These are phyloP conservation scores for Dendrothele bispora DNA, from an alignment of 768 basidiomycete genomes.

Conservation along the genomic window DNA sequence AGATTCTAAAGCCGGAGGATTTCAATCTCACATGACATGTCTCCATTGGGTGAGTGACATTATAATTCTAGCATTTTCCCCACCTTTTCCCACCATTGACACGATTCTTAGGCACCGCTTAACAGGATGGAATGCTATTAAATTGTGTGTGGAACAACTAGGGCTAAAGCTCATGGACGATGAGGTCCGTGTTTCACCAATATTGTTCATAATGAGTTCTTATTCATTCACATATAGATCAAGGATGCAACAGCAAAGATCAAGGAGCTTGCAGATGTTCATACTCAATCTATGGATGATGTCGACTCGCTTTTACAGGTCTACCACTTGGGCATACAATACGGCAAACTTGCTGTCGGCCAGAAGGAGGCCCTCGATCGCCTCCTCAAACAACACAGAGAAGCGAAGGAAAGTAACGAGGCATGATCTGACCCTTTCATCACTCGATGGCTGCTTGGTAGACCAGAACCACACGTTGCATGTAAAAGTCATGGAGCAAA, in stretches of 20 bases:
- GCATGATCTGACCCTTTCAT: no score
- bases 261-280: conserved; percentile 98
- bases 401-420: no score
- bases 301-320: conserved; percentile 95
- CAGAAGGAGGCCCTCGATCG: conserved; percentile 89
- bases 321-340: conserved; percentile 91
- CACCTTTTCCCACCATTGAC: no score
- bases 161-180: conserved; percentile 87
- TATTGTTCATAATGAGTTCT: conserved; percentile 1
- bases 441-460: no score
- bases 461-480: no score
- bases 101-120: conserved; percentile 91
- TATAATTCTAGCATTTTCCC: conserved; percentile 1
- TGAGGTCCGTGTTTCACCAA: conserved; percentile 47
- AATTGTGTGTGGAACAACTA: conserved; percentile 97
- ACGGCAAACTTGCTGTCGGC: conserved; percentile 88
- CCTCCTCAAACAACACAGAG: conserved; percentile 77
- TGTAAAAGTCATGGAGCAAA: no score
- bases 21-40: conserved; percentile 97
- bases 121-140: conserved; percentile 99
- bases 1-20: conserved; percentile 98
- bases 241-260: conserved; percentile 99
- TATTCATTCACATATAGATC: conserved; percentile 60
- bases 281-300: conserved; percentile 98
- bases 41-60: conserved; percentile 74